Evolutionary conservation across 345 rosid genomes (phyloP).

Genomic region (Hibiscus tridactylites): DNA sequence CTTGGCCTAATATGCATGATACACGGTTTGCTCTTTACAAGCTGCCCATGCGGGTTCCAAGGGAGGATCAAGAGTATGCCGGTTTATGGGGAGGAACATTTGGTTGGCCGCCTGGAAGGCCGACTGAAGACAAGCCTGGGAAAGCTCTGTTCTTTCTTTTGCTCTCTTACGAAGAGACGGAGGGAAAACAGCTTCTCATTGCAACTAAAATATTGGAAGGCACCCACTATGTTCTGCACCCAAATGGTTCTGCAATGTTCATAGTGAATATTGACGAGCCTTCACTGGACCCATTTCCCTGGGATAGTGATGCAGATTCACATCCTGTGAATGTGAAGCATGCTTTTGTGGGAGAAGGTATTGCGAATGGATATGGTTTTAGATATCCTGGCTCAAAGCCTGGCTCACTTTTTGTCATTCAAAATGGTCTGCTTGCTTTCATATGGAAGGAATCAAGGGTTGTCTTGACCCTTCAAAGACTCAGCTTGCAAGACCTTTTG

Average conservation of each 20-base stretch:
- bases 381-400: conserved; percentile 89
- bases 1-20: conserved; percentile 86
- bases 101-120: conserved; percentile 81
- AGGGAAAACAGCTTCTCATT: conserved; percentile 43
- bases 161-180: conserved; percentile 63
- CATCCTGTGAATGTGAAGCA: conserved; percentile 34
- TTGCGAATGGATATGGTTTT: conserved; percentile 85
- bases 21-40: conserved; percentile 69
- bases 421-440: conserved; percentile 65
- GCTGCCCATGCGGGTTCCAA: conserved; percentile 44
- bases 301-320: conserved; percentile 52
- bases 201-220: conserved; percentile 91
- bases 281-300: conserved; percentile 60
- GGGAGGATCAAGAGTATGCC: conserved; percentile 53
- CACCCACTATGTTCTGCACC: conserved; percentile 74
- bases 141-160: conserved; percentile 73
- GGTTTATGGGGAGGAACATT: conserved; percentile 86
- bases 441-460: conserved; percentile 73
- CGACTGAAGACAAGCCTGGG: conserved; percentile 59
- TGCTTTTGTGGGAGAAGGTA: conserved; percentile 69
- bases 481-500: conserved; percentile 57
- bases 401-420: conserved; percentile 58
- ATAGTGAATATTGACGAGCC: conserved; percentile 60
- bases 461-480: conserved; percentile 68
- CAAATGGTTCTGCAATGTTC: conserved; percentile 90